Conservation (phyloP, 768 basidiomycete species). For the Russula ochroleuca region DNA sequence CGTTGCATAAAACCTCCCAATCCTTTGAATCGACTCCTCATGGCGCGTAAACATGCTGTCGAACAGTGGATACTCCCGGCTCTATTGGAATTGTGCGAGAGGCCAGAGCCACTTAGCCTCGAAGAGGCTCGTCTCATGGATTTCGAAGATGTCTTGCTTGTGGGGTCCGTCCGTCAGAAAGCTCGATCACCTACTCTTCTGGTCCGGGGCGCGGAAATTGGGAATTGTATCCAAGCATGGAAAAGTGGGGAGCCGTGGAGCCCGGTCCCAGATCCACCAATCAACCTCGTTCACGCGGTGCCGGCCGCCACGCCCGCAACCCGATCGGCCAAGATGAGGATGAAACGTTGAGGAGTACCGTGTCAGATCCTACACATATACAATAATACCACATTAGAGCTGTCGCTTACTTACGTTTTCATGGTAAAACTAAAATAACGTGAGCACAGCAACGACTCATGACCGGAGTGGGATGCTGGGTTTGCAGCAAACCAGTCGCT, state of each 20-base stretch:
- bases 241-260: not conserved
- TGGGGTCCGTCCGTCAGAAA: conserved; percentile 16
- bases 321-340: no score
- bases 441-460: no score
- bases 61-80: conserved; percentile 18
- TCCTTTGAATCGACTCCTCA: conserved; percentile 6
- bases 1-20: conserved; percentile 1
- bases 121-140: conserved; percentile 19
- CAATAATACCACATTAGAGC: no score
- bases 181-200: conserved; percentile 4
- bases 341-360: no score
- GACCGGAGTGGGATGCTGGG: no score
- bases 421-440: no score
- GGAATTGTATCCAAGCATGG: conserved; percentile 2
- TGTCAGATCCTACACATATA: no score
- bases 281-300: not conserved
- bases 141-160: conserved; percentile 18
- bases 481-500: no score
- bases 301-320: no score
- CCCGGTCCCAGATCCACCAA: not conserved
- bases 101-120: conserved; percentile 15
- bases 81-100: conserved; percentile 10
- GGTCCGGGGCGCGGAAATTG: not conserved
- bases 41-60: conserved; percentile 9
- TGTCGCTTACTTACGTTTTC: no score